Base-by-base conservation (phyloP, 2,329 filamentous ascomycete genomes). In the Eurotiales sp. region DNA sequence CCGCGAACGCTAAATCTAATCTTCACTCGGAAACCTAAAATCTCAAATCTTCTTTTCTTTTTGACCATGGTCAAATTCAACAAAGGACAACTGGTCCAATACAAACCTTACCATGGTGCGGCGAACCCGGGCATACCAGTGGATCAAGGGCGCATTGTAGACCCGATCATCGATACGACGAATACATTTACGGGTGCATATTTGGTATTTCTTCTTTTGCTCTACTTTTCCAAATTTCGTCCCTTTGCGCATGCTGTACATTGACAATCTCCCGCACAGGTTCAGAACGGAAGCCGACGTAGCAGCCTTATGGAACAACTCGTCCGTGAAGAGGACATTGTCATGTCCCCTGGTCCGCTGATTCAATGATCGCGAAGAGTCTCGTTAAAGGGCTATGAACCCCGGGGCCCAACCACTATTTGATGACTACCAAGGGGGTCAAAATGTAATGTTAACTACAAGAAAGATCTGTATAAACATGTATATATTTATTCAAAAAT, bases 141-240 rank as follows among this genome's bases (percentile, higher is more conserved):
- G 42, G 27, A 45, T 36, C 30, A 34, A n/a, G 44, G 45, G 15
- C 51, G 46, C 32, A 45, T 53, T 36, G 14, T 53, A 37, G 51
- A 53, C 17, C 40, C 51, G 22, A 49, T 53, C 10, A 29, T 53
- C 25, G 51, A 53, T 45, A 49, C 46, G 34, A 48, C 51, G 11
- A 53, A 53, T 40, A 44, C 51, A 3, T 52, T 52, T 17, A 52
- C 50, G 4, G 50, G 50, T 17, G 50, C 50, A 44, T 52, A 52
- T 27, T n/a, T 52, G 44, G 50, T 52, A 43, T 27, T 14, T 50
- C 21, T 25, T 6, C 25, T 14, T 22, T 32, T 23, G 10, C 6
- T 29, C 17, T n/a, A 43, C 22, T 43, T n/a, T 3, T 37, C 12
- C 11, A 15, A 3, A 21, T 10, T 23, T 17, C 4, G 10, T n/a